Base-by-base conservation (phyloP, 257 asterid species). In the Scutellaria barbata region DNA sequence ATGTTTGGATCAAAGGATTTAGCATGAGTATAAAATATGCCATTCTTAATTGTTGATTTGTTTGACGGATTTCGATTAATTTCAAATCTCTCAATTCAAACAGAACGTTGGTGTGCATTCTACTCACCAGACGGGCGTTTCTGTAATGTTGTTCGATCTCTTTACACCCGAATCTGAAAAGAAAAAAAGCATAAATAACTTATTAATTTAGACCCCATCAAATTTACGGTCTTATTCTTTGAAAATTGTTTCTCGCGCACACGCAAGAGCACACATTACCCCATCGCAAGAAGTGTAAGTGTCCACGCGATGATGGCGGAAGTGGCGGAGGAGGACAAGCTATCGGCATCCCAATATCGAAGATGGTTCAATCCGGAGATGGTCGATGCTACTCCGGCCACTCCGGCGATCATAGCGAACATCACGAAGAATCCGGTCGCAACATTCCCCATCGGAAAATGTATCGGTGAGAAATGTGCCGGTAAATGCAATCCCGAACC, bases 341-440 rank as follows among this genome's bases (percentile, higher is more conserved):
- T 88, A 40, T 85, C 84, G 7, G 13, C 46, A 42, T 81, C 82
- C 99, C 99, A 88, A 40, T 35, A 69, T 0, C 87, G 89, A 57
- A 85, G 56, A 74, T 86, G 93, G 87, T 77, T 86, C 17, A 88
- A 12, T 53, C 99, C 99, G 0, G 88, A 57, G 54, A 95, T 60
- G 63, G 77, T 75, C 11, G 98, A 83, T 0, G 92, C 96, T 6
- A 88, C 79, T 35, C 99, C 99, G 9, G 85, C 93, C 42, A 88
- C 97, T 25, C 95, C 86, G 33, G 99, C 99, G 7, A 94, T 81
- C 83, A 94, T 7, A 11, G 93, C 72, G 48, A 94, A 88, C 55
- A 79, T 20, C 33, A 89, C 96, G 18, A 94, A 91, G 83, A 94
- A 94, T 58, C 99, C 99, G 1, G 98, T 94, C 9, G 99, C 98